These are phyloP conservation scores for Smittium mucronatum DNA, from an alignment of 371 early-diverging fungal genomes.

Conservation along the genomic window DNA sequence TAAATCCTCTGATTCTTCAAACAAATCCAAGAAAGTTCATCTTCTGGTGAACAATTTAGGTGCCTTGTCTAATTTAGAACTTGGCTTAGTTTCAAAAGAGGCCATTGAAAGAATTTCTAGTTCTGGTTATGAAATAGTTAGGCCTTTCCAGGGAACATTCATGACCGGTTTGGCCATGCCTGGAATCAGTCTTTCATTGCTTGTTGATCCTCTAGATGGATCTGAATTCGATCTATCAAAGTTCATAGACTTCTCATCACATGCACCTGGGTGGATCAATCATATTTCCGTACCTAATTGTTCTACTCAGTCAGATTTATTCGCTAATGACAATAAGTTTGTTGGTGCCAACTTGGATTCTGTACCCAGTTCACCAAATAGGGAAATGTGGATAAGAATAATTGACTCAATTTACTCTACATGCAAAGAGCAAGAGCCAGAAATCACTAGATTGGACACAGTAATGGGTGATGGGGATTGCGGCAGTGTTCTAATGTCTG, in stretches of 20 bases:
- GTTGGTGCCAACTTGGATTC: slow-evolving; percentile 33
- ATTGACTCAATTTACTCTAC: slow-evolving; percentile 39
- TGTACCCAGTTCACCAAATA: slow-evolving; percentile 40
- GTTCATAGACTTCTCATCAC: slow-evolving; percentile 37
- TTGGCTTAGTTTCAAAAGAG: slow-evolving; percentile 50
- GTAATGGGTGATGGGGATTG: slow-evolving; percentile 75
- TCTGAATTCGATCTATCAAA: slow-evolving; percentile 19
- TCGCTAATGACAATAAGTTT: slow-evolving; percentile 18
- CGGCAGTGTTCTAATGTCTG: slow-evolving; percentile 53
- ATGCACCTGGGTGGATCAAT: slow-evolving; percentile 46
- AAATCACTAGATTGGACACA: slow-evolving; percentile 54
- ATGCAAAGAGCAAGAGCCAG: slow-evolving; percentile 50
- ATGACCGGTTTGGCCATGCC: slow-evolving; percentile 70
- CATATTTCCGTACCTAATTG: slow-evolving; percentile 21
- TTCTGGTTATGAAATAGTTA: slow-evolving; percentile 33
- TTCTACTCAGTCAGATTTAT: slow-evolving; percentile 26
- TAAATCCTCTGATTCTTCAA: slow-evolving; percentile 22
- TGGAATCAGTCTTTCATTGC: slow-evolving; percentile 49
- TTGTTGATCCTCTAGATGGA: slow-evolving; percentile 36
- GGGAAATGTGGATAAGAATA: slow-evolving; percentile 29
- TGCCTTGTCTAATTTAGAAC: slow-evolving; percentile 52
- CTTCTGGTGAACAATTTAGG: slow-evolving; percentile 71
- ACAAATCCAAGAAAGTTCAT: slow-evolving; percentile 27
- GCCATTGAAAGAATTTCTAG: slow-evolving; percentile 33
- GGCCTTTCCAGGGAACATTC: slow-evolving; percentile 48